Conservation (phyloP, 345 rosid genomes). For the Cardamine chenopodiifolia region DNA sequence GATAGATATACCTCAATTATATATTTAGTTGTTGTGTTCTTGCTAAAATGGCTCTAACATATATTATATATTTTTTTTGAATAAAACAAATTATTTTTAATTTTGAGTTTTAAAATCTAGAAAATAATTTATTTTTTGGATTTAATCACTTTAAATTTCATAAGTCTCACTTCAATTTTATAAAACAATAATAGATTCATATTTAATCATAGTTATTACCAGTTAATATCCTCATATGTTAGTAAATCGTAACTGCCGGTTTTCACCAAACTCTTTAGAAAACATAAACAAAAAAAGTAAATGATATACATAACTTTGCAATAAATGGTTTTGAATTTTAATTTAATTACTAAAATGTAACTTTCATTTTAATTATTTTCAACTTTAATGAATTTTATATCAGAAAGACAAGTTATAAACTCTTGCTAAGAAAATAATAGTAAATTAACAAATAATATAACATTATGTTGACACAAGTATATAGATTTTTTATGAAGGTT, state of each 20-base stretch:
- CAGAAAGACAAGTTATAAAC: neutral
- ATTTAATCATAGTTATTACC: neutral
- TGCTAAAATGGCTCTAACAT: neutral
- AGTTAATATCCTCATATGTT: conserved; percentile 8
- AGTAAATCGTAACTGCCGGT: conserved; percentile 11
- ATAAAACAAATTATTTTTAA: no score
- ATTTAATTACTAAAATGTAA: neutral
- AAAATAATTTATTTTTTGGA: no score
- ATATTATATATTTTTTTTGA: no score
- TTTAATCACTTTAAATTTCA: no score
- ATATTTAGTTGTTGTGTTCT: no score
- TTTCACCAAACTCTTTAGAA: conserved; percentile 1
- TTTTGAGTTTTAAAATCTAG: neutral
- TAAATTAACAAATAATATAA: neutral
- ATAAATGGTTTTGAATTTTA: no score
- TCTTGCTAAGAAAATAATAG: neutral
- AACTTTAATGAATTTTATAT: no score
- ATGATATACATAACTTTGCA: neutral
- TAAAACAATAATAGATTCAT: neutral
- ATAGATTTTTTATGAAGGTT: neutral
- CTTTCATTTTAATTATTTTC: no score
- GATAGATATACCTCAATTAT: no score
- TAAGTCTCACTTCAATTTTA: neutral
- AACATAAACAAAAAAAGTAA: neutral
- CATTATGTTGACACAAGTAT: neutral